A percentile compares a stretch with the other conserved stretches of the same genome.
phyloP scores from a whole-genome alignment of 2,329 filamentous ascomycete species.

The Penicillium expansum region DNA sequence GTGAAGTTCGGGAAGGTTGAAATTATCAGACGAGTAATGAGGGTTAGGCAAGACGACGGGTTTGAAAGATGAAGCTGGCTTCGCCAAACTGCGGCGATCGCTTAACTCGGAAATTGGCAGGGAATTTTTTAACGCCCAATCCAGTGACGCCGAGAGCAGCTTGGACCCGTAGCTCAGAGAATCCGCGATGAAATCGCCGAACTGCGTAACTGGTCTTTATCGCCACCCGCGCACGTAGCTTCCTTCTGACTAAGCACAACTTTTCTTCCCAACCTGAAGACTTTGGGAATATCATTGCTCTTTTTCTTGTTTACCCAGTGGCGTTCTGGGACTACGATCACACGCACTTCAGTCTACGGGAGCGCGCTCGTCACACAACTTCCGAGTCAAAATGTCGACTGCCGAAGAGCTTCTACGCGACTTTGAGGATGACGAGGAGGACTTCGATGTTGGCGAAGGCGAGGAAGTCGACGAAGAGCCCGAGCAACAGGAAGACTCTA shows the following conservation, averaged over 20 bases:
- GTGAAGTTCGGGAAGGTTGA: conserved; percentile 1
- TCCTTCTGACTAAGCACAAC: conserved; percentile 20
- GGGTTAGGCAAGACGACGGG: background rate
- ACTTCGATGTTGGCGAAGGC: conserved; percentile 67
- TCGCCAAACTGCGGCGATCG: background rate
- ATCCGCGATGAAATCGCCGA: conserved; percentile 16
- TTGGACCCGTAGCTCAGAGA: background rate
- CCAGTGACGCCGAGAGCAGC: conserved; percentile 3
- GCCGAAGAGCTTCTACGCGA: conserved; percentile 91
- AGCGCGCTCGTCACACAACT: background rate
- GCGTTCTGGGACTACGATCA: background rate
- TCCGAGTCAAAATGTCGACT: conserved; percentile 66
- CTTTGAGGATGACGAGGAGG: conserved; percentile 76
- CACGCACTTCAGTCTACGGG: background rate
- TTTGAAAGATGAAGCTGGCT: background rate
- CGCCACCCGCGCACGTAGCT: conserved; percentile 23
- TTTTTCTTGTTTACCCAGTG: background rate
- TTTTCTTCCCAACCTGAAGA: conserved; percentile 6
- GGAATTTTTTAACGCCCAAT: conserved; percentile 3
- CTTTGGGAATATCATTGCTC: conserved; percentile 5
- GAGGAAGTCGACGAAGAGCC: conserved; percentile 59
- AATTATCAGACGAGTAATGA: background rate
- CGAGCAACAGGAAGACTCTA: conserved; percentile 54
- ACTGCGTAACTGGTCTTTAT: conserved; percentile 17
- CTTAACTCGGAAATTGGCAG: background rate